Conservation (phyloP, 2,329 filamentous ascomycete genomes). For the Colletotrichum euphorbiae region DNA sequence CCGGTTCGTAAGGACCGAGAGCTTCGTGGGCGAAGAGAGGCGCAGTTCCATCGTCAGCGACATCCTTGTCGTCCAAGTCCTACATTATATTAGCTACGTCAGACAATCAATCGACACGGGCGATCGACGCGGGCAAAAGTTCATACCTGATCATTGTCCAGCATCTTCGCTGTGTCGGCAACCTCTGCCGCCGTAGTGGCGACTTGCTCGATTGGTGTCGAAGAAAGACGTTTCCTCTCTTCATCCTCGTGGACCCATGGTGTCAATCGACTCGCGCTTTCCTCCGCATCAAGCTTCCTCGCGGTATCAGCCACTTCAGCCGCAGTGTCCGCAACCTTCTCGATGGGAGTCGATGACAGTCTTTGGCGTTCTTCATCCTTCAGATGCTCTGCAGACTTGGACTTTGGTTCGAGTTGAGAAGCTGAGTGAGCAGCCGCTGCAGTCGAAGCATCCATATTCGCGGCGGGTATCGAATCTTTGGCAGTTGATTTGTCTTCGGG, state of each 20-base stretch:
- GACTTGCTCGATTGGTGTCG: conserved; percentile 55
- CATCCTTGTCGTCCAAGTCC: conserved; percentile 38
- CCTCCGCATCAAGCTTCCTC: conserved; percentile 49
- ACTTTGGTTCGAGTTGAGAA: conserved; percentile 42
- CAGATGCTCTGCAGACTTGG: conserved; percentile 13
- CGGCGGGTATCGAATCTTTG: not conserved
- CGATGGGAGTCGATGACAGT: conserved; percentile 53
- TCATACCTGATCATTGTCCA: conserved; percentile 46
- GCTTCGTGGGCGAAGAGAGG: conserved; percentile 62
- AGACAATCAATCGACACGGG: no score
- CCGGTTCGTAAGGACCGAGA: conserved; percentile 54
- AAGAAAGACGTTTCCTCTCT: conserved; percentile 49
- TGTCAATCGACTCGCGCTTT: not conserved
- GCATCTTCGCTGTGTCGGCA: conserved; percentile 54
- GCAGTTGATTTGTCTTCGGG: not conserved
- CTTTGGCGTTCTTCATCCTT: conserved; percentile 47
- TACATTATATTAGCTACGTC: not conserved
- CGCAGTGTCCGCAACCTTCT: conserved; percentile 54
- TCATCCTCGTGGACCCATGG: conserved; percentile 39
- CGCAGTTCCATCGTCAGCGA: conserved; percentile 43
- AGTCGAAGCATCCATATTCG: conserved; percentile 19
- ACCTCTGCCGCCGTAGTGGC: conserved; percentile 58
- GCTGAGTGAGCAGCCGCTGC: not conserved
- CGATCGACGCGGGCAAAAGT: not conserved
- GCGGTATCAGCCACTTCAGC: conserved; percentile 59